These are phyloP conservation scores for Backusella australiensis DNA, from an alignment of 192 early-diverging fungal genomes.

Conservation along the genomic window DNA sequence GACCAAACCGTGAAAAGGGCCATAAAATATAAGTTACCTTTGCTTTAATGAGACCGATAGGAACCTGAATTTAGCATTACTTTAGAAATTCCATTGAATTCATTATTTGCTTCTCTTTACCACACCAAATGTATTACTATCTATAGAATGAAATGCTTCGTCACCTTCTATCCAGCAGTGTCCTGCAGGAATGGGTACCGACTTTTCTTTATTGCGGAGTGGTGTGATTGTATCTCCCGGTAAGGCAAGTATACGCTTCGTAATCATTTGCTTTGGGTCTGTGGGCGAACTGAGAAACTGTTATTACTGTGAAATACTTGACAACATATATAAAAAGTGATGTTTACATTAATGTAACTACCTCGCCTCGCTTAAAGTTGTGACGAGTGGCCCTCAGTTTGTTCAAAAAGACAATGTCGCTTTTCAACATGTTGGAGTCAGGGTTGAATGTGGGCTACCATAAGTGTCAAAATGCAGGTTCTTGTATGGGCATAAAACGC, in stretches of 20 bases:
- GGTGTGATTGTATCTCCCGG: slow-evolving; percentile 72
- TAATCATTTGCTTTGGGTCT: slow-evolving; percentile 67
- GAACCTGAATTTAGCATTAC: slow-evolving; percentile 38
- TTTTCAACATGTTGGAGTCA: slow-evolving; percentile 58
- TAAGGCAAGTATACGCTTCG: slow-evolving; percentile 77
- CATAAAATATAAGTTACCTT: slow-evolving; percentile 60
- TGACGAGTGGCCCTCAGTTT: slow-evolving; percentile 45
- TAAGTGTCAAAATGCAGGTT: not conserved
- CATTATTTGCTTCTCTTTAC: slow-evolving; percentile 30
- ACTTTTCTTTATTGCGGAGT: slow-evolving; percentile 10
- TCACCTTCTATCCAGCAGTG: slow-evolving; percentile 88
- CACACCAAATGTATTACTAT: slow-evolving; percentile 78
- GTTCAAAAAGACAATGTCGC: slow-evolving; percentile 68
- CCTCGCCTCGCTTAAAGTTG: slow-evolving; percentile 59
- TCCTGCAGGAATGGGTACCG: slow-evolving; percentile 65
- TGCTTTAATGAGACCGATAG: slow-evolving; percentile 62
- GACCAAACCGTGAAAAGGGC: slow-evolving; percentile 65
- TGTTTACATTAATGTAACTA: slow-evolving; percentile 55
- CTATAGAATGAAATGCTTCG: slow-evolving; percentile 76
- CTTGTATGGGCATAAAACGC: not conserved
- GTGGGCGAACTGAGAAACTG: slow-evolving; percentile 50
- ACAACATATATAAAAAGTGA: not conserved
- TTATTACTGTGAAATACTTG: too few relatives aligned
- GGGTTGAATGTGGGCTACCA: slow-evolving; percentile 72
- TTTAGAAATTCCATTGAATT: not conserved